Conservation (phyloP, 2,329 filamentous ascomycete species). For the Fusarium zealandicum region DNA sequence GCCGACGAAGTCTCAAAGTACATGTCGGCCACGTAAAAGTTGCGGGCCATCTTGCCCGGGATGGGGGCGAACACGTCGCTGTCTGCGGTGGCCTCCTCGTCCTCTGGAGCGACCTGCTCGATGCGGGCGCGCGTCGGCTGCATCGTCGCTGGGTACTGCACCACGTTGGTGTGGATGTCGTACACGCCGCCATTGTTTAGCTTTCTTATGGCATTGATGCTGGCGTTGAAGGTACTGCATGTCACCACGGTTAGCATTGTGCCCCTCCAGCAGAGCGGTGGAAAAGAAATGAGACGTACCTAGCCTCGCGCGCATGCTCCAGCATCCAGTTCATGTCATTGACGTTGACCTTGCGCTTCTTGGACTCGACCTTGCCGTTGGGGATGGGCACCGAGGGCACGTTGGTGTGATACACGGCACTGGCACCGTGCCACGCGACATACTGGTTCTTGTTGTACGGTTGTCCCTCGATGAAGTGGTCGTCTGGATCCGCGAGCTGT, state of each 20-base stretch:
- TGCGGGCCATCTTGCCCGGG: constrained; percentile 58
- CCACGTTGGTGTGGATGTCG: constrained; percentile 90
- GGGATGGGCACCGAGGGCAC: constrained; percentile 78
- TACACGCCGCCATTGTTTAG: constrained; percentile 80
- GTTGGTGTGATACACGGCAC: constrained; percentile 90
- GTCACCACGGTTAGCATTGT: constrained; percentile 14
- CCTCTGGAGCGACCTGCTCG: constrained; percentile 68
- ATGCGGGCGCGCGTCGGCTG: constrained; percentile 88
- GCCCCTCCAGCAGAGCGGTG: background rate
- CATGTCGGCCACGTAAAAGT: constrained; percentile 64
- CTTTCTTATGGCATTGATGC: constrained; percentile 72
- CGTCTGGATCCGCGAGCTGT: constrained; percentile 88
- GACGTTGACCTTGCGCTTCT: constrained; percentile 85
- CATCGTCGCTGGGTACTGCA: constrained; percentile 87
- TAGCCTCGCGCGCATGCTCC: constrained; percentile 90
- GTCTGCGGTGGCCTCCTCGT: constrained; percentile 42
- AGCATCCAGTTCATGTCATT: constrained; percentile 97
- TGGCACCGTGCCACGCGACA: constrained; percentile 97
- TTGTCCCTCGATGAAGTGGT: constrained; percentile 77
- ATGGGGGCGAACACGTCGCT: constrained; percentile 56
- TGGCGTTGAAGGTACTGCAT: constrained; percentile 81
- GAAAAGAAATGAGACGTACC: constrained; percentile 59
- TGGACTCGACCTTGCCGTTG: constrained; percentile 78
- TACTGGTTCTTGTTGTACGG: constrained; percentile 99
- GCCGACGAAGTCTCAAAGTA: constrained; percentile 60